Conservation (phyloP, 1,139 yeast species). For the Pichia sp. region DNA sequence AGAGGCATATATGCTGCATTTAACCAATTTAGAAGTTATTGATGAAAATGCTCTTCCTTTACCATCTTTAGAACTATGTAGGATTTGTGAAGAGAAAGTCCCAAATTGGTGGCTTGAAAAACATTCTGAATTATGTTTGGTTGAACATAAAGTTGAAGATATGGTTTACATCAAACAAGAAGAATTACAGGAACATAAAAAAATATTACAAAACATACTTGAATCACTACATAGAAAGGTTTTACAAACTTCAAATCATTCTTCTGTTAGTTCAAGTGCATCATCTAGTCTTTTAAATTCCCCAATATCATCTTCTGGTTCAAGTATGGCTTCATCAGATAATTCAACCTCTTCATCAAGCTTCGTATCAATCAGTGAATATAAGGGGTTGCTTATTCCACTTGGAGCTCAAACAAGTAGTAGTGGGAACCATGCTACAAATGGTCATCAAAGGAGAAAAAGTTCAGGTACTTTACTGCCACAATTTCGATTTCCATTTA, state of each 20-base stretch:
- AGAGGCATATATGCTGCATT: constrained; percentile 59
- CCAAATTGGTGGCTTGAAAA: constrained; percentile 97
- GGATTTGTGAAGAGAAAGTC: constrained; percentile 86
- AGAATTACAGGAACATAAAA: constrained; percentile 62
- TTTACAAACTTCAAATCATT: constrained; percentile 9
- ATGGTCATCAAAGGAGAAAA: constrained; percentile 10
- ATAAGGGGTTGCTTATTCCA: constrained; percentile 18
- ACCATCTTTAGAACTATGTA: constrained; percentile 74
- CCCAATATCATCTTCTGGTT: constrained; percentile 8
- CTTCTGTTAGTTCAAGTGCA: too few relatives aligned
- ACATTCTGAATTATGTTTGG: constrained; percentile 81
- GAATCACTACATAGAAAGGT: constrained; percentile 29
- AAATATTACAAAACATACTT: constrained; percentile 41
- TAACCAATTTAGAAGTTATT: constrained; percentile 55
- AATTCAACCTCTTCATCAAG: constrained; percentile 19
- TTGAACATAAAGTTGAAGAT: constrained; percentile 79
- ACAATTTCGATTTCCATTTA: constrained; percentile 53
- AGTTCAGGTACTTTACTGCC: constrained; percentile 30
- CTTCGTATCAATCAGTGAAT: constrained; percentile 14
- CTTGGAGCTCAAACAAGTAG: constrained; percentile 9
- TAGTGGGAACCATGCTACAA: not conserved
- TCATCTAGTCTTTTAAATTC: too few relatives aligned
- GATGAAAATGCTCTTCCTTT: constrained; percentile 64
- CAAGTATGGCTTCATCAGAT: constrained; percentile 26
- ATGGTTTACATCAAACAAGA: constrained; percentile 78